phyloP scores from a whole-genome alignment of 768 basidiomycete genomes.

The Mycena albidolilacea region DNA sequence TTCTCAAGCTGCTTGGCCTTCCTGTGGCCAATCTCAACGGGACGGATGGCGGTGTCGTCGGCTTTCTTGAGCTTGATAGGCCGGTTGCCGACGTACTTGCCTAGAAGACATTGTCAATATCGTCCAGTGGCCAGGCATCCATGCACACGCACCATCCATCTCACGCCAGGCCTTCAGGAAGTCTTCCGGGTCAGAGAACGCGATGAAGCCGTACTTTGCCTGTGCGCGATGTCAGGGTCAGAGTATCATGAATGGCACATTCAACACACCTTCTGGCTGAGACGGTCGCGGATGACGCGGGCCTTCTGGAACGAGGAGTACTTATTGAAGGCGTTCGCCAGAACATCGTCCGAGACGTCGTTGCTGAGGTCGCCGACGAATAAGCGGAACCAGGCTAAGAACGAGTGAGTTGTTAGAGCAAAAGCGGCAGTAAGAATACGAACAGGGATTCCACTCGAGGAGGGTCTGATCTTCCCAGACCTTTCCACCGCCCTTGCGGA shows the following conservation, averaged over 20 bases:
- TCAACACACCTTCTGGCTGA: slow-evolving; percentile 86
- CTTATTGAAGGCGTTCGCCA: slow-evolving; percentile 93
- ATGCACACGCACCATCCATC: slow-evolving; percentile 87
- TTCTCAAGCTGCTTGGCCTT: slow-evolving; percentile 94
- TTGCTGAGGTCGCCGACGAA: slow-evolving; percentile 99
- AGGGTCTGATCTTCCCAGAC: slow-evolving; percentile 99
- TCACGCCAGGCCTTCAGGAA: slow-evolving; percentile 99
- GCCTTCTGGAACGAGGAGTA: slow-evolving; percentile 96
- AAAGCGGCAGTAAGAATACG: slow-evolving; percentile 47
- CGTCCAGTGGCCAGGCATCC: neutral
- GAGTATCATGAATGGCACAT: neutral
- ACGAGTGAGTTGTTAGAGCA: slow-evolving; percentile 32
- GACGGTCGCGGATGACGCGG: slow-evolving; percentile 93
- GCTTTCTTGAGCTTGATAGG: slow-evolving; percentile 98
- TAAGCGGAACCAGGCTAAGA: slow-evolving; percentile 93
- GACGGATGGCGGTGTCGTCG: slow-evolving; percentile 85
- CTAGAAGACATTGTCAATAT: slow-evolving; percentile 49
- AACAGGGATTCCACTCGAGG: slow-evolving; percentile 97
- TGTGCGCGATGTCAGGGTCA: slow-evolving; percentile 47
- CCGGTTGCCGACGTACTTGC: slow-evolving; percentile 98
- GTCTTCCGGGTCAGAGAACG: slow-evolving; percentile 98
- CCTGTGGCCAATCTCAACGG: slow-evolving; percentile 93
- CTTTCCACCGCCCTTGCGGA: slow-evolving; percentile 96
- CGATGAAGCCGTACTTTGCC: slow-evolving; percentile 98
- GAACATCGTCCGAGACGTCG: slow-evolving; percentile 96